A percentile compares a stretch with the other conserved stretches of the same genome.
These are phyloP conservation scores for Colletotrichum lini DNA, from an alignment of 2,329 filamentous ascomycete species.

Conservation along the genomic window DNA sequence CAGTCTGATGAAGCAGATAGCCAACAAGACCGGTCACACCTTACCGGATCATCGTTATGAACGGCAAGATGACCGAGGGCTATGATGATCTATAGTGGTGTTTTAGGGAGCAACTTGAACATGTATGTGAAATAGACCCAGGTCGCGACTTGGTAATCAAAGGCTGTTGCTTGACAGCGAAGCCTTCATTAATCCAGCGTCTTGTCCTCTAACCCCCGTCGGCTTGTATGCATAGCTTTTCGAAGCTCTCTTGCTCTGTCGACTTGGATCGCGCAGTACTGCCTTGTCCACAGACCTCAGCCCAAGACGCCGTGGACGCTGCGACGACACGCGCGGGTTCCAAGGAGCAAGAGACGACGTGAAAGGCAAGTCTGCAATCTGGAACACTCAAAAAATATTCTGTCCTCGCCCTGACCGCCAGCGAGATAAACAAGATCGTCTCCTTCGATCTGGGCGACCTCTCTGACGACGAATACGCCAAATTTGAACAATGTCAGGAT, in stretches of 20 bases:
- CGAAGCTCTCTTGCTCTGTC: background rate
- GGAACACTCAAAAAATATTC: background rate
- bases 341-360: background rate
- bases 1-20: background rate
- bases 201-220: background rate
- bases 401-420: background rate
- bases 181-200: background rate
- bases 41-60: background rate
- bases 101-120: too few species aligned
- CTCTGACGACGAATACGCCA: too few species aligned
- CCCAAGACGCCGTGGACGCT: background rate
- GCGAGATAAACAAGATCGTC: constrained; percentile 5
- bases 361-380: background rate
- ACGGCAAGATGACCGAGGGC: background rate
- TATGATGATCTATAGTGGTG: background rate
- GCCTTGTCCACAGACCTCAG: background rate
- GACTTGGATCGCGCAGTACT: background rate
- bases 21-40: background rate
- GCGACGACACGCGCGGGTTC: background rate
- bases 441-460: constrained; percentile 22
- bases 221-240: background rate
- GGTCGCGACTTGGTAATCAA: background rate
- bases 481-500: too few species aligned
- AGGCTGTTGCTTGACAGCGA: background rate
- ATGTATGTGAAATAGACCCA: background rate